Conservation (phyloP, 1,139 yeast genomes). For the Geotrichum histeridarum region DNA sequence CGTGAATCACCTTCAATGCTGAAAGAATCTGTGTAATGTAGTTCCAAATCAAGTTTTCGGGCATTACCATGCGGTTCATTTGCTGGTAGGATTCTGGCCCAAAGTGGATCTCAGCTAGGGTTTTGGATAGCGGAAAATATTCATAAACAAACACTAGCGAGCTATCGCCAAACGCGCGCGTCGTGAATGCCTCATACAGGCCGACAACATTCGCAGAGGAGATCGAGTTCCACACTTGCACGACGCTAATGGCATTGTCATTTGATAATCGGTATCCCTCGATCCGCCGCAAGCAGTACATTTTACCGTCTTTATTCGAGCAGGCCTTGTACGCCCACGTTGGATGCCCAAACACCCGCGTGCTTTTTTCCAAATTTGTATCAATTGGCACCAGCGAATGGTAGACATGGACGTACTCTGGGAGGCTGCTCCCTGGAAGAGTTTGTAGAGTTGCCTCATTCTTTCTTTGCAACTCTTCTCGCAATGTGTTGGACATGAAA, state of each 20-base stretch:
- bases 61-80: conserved; percentile 34
- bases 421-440: conserved; percentile 57
- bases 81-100: conserved; percentile 31
- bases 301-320: conserved; percentile 70
- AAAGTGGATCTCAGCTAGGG: conserved; percentile 55
- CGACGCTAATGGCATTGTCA: conserved; percentile 50
- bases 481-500: conserved; percentile 65
- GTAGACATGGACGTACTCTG: conserved; percentile 73
- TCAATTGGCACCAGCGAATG: conserved; percentile 87
- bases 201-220: conserved; percentile 54
- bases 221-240: conserved; percentile 48
- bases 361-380: conserved; percentile 48
- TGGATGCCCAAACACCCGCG: conserved; percentile 55
- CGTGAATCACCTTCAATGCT: conserved; percentile 63
- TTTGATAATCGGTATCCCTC: conserved; percentile 58
- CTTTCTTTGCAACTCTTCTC: conserved; percentile 66
- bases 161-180: conserved; percentile 77
- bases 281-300: conserved; percentile 71
- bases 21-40: conserved; percentile 68
- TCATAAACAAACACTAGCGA: conserved; percentile 58
- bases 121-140: conserved; percentile 59
- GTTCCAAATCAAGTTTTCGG: conserved; percentile 68
- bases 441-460: conserved; percentile 79
- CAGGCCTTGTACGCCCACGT: conserved; percentile 73
- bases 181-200: conserved; percentile 78